These are phyloP conservation scores for Arabidopsis arenosa DNA, from an alignment of 345 rosid genomes.

Conservation along the genomic window DNA sequence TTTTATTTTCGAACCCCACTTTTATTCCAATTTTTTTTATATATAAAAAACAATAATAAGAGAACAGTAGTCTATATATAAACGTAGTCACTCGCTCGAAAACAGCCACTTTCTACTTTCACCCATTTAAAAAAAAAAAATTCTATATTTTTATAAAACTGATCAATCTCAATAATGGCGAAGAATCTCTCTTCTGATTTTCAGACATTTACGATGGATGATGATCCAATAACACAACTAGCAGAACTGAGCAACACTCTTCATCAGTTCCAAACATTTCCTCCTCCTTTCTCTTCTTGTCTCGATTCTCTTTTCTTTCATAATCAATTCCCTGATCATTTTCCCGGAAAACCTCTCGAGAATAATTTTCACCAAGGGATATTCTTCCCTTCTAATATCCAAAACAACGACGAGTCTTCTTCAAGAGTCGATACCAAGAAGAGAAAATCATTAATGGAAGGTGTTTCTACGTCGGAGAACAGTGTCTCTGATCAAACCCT, in stretches of 20 bases:
- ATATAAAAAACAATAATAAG: background rate
- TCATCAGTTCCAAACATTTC: slow-evolving; percentile 44
- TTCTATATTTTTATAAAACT: background rate
- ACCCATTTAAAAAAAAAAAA: background rate
- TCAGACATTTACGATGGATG: slow-evolving; percentile 35
- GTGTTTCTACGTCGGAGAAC: slow-evolving; percentile 41
- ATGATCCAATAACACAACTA: slow-evolving; percentile 51
- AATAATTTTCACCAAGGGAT: slow-evolving; percentile 33
- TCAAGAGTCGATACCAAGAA: slow-evolving; percentile 53
- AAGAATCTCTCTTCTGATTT: slow-evolving; percentile 44
- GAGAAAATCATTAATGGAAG: slow-evolving; percentile 36
- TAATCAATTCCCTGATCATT: slow-evolving; percentile 39
- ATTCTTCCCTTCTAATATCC: slow-evolving; percentile 44
- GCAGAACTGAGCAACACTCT: slow-evolving; percentile 47
- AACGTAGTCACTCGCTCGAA: slow-evolving; percentile 20
- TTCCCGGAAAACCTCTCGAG: slow-evolving; percentile 26
- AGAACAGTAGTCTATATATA: slow-evolving; percentile 30
- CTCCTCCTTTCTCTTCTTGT: slow-evolving; percentile 46
- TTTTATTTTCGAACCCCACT: background rate
- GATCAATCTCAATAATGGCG: slow-evolving; percentile 31
- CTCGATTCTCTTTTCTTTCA: slow-evolving; percentile 48
- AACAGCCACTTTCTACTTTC: slow-evolving; percentile 11
- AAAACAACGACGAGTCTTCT: slow-evolving; percentile 45
- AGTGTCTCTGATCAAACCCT: slow-evolving; percentile 45
- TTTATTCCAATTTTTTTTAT: background rate